phyloP scores from a whole-genome alignment of 257 asterid genomes.

The Solanum commersonii region DNA sequence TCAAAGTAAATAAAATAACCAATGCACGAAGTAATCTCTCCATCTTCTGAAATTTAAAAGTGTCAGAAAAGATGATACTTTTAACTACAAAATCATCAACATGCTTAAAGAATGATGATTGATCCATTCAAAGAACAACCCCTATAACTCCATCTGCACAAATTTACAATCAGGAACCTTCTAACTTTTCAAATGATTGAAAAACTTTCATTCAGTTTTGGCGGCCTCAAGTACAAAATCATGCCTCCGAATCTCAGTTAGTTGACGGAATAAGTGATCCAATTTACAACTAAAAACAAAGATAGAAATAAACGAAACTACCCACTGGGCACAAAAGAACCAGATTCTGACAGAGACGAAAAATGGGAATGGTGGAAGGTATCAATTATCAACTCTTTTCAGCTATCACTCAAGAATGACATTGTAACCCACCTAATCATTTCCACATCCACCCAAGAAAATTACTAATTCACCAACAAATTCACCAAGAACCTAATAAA shows the following conservation, averaged over 20 bases:
- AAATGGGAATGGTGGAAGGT: not conserved
- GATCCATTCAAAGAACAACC: not conserved
- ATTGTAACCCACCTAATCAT: not conserved
- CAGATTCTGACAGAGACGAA: not conserved
- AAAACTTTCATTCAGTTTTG: not conserved
- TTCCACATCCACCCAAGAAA: not conserved
- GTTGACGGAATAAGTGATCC: too few relatives aligned
- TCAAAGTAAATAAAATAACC: not conserved
- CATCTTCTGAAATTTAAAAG: not conserved
- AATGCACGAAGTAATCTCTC: not conserved
- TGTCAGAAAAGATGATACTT: not conserved
- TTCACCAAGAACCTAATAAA: not conserved
- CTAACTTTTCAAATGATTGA: not conserved
- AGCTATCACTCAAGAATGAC: not conserved
- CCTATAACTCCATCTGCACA: not conserved
- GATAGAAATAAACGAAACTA: not conserved
- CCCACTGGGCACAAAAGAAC: not conserved
- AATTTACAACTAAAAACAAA: not conserved
- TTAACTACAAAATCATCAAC: not conserved
- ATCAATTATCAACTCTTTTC: not conserved
- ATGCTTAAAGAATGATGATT: not conserved
- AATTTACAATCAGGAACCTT: not conserved
- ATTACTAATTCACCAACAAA: not conserved
- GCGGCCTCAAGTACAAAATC: not conserved
- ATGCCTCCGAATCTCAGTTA: not conserved